Evolutionary conservation across 805 yeast species (phyloP), one percentile per base, ranked within the genome.

Genomic region (Saccharomycopsis guyanensis): DNA sequence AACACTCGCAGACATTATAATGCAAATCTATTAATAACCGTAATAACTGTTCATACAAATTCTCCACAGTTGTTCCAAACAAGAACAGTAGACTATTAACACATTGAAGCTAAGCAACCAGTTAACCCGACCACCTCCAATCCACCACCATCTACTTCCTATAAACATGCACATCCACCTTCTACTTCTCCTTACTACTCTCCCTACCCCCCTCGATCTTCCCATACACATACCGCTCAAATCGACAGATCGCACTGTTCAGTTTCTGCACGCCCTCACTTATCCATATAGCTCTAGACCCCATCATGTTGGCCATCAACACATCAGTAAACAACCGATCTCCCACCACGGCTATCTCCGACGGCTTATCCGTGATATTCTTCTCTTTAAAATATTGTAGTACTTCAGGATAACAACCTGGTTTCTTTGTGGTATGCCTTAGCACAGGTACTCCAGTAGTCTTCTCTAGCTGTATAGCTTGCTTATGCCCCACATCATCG

Each of bases 231-330:
- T 35, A 46, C 43, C 86, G 64, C 57, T 82, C 89, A 10, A 76
- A 42, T 10, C 65, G 64, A 24, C 82, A 79, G 36, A 80, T 70
- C 12, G 70, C 38, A 46, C 74, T 71, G 22, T 69, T 62, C 1
- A 83, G 73, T 38, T 66, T 61, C 46, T 66, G 66, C 3, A 88
- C 95, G 3, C 97, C 97, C 20, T 79, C 79, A 43, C 73, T 68
- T 1, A 93, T 59, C 96, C 97, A 93, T 2, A 87, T 71, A 0
- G 91, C 85, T 63, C 78, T 76, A 0, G 93, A 70, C 0, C 95
- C 95, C 95, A 91, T 87, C 70, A 80, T 70, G 57, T 93, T 91
- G 16, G 97, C 96, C 95, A 93, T 85, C 43, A 89, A 65, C 45
- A 93, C 75, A 61, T 93, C 98, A 0, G 98, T 93, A 64, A 88